Percentiles rank a stretch among this genome's conserved stretches.
These are phyloP conservation scores for Fraxinus velutina DNA, from an alignment of 305 asterid species.

Conservation along the genomic window DNA sequence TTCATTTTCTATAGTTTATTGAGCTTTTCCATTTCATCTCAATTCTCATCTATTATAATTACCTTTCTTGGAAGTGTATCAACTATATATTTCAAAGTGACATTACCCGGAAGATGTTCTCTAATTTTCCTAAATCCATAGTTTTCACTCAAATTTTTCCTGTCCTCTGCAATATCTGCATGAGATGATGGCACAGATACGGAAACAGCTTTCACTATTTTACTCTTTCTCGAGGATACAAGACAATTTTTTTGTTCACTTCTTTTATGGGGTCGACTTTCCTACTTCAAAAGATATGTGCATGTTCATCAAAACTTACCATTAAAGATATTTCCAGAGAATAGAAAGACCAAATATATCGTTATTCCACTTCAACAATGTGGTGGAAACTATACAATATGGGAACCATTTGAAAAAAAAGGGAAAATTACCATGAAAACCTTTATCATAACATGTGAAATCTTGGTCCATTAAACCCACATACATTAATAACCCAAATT, in stretches of 20 bases:
- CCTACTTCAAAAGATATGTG: conserved; percentile 50
- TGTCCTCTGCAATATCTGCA: conserved; percentile 45
- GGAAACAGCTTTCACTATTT: conserved; percentile 59
- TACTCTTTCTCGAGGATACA: conserved; percentile 38
- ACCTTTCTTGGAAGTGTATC: conserved; percentile 88
- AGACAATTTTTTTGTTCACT: conserved; percentile 38
- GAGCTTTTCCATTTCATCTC: too few relatives aligned
- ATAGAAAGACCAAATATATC: neutral
- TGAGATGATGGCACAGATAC: conserved; percentile 59
- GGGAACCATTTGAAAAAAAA: neutral
- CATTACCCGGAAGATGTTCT: conserved; percentile 78
- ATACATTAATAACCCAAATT: neutral
- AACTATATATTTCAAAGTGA: conserved; percentile 62
- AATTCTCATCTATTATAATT: neutral
- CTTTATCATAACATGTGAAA: neutral
- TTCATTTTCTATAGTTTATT: too few relatives aligned
- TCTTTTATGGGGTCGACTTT: conserved; percentile 40
- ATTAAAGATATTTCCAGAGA: neutral
- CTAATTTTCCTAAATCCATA: conserved; percentile 88
- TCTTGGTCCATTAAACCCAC: neutral
- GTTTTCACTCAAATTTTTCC: conserved; percentile 49
- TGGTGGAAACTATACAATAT: neutral
- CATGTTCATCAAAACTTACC: conserved; percentile 36
- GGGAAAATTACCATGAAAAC: neutral
- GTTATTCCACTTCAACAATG: neutral